These are phyloP conservation scores for Pisolithus thermaeus DNA, from an alignment of 1,284 basidiomycete genomes.

Conservation along the genomic window DNA sequence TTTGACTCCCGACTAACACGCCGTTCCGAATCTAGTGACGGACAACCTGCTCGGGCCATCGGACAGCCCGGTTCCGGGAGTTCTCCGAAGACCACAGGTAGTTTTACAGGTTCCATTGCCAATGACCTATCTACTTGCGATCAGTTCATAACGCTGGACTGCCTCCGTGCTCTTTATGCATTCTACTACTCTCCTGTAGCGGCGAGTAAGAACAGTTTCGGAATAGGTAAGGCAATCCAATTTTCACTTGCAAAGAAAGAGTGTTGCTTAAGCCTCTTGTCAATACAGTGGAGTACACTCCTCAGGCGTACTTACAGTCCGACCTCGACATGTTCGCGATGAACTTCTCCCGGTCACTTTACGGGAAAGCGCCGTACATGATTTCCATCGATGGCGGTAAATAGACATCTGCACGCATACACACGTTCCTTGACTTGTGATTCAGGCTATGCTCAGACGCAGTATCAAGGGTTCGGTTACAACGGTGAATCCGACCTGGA, in stretches of 20 bases:
- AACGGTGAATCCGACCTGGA: conserved; percentile 50
- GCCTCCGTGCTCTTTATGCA: conserved; percentile 32
- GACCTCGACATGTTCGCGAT: conserved; percentile 43
- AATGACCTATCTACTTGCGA: conserved; percentile 28
- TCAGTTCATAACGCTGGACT: conserved; percentile 31
- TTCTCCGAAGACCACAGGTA: conserved; percentile 20
- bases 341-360: conserved; percentile 4
- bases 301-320: conserved; percentile 32
- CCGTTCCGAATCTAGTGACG: conserved; percentile 4
- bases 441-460: conserved; percentile 32
- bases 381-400: conserved; percentile 27
- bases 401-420: neutral
- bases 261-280: too few species aligned
- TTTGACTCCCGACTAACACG: conserved; percentile 20
- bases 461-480: conserved; percentile 27
- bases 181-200: conserved; percentile 23
- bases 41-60: conserved; percentile 1
- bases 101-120: conserved; percentile 2
- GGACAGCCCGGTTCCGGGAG: conserved; percentile 11
- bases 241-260: too few species aligned
- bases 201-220: conserved; percentile 23
- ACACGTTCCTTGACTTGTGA: conserved; percentile 5
- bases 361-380: conserved; percentile 15
- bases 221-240: too few species aligned
- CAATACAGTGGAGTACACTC: too few species aligned